These are phyloP conservation scores for Barbarea vulgaris DNA, from an alignment of 345 rosid species.

Conservation along the genomic window DNA sequence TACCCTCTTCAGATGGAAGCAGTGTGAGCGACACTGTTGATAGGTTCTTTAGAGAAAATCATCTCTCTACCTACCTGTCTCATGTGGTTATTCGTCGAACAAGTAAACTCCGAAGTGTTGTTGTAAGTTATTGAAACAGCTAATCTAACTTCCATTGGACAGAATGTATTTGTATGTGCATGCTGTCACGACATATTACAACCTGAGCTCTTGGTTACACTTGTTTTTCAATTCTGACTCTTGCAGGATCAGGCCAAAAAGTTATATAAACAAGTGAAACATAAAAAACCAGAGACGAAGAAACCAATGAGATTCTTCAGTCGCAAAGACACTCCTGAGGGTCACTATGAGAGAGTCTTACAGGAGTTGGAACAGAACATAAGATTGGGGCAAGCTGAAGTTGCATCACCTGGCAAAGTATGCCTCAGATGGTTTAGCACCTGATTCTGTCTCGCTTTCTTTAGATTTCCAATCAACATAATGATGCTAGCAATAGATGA, in stretches of 20 bases:
- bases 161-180: slow-evolving; percentile 10
- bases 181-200: neutral
- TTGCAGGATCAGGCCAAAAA: slow-evolving; percentile 61
- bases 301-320: slow-evolving; percentile 51
- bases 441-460: neutral
- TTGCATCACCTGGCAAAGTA: slow-evolving; percentile 64
- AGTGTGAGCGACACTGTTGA: slow-evolving; percentile 80
- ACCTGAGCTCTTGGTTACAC: slow-evolving; percentile 10
- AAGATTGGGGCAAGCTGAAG: slow-evolving; percentile 71
- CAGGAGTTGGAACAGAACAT: slow-evolving; percentile 68
- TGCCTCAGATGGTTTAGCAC: slow-evolving; percentile 12
- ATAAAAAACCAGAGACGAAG: slow-evolving; percentile 52
- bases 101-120: slow-evolving; percentile 64
- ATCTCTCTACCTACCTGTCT: slow-evolving; percentile 77
- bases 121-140: slow-evolving; percentile 53
- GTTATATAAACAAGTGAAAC: slow-evolving; percentile 51
- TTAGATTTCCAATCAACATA: neutral
- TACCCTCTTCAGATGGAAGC: slow-evolving; percentile 70
- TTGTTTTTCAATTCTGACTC: slow-evolving; percentile 21
- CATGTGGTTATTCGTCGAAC: slow-evolving; percentile 77
- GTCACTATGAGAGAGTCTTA: slow-evolving; percentile 68
- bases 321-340: slow-evolving; percentile 58
- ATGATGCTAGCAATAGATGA: neutral
- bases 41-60: slow-evolving; percentile 69
- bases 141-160: neutral